Conservation (phyloP, 1,139 yeast species). For the Taphrina confusa region DNA sequence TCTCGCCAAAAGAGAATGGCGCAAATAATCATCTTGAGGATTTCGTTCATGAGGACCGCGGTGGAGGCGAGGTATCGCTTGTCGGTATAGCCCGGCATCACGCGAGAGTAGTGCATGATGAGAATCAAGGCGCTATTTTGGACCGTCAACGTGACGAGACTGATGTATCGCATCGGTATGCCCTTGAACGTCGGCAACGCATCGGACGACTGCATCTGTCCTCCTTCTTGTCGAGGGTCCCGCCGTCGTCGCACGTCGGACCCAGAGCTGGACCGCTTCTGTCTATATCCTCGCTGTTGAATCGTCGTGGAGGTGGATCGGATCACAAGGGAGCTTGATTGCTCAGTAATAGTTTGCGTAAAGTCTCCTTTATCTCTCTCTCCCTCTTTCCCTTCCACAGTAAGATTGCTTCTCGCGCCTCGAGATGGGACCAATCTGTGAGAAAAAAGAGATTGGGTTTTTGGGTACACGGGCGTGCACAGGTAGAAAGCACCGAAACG, state of each 20-base stretch:
- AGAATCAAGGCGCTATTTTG: constrained; percentile 48
- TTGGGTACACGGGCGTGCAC: no score
- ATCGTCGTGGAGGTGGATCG: not conserved
- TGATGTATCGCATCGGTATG: constrained; percentile 45
- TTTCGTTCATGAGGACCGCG: constrained; percentile 51
- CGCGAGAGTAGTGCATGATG: constrained; percentile 51
- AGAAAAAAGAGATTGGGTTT: no score
- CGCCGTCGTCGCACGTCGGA: no score
- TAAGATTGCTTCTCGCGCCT: no score
- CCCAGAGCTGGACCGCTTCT: constrained; percentile 1
- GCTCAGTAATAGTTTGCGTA: no score
- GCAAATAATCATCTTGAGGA: constrained; percentile 48
- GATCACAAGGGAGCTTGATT: no score
- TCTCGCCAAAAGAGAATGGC: constrained; percentile 40
- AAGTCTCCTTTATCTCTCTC: no score
- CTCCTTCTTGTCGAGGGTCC: not conserved
- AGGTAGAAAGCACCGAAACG: no score
- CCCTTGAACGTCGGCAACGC: constrained; percentile 38
- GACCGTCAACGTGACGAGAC: constrained; percentile 46
- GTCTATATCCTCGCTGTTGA: constrained; percentile 1
- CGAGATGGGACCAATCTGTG: no score
- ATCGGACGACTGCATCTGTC: not conserved
- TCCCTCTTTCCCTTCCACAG: no score
- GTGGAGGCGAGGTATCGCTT: constrained; percentile 50
- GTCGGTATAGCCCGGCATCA: constrained; percentile 48